Percentiles rank a stretch among this genome's conserved stretches.
These are phyloP conservation scores for Lenwebbia sp. DNA, from an alignment of 345 rosid species.

Conservation along the genomic window DNA sequence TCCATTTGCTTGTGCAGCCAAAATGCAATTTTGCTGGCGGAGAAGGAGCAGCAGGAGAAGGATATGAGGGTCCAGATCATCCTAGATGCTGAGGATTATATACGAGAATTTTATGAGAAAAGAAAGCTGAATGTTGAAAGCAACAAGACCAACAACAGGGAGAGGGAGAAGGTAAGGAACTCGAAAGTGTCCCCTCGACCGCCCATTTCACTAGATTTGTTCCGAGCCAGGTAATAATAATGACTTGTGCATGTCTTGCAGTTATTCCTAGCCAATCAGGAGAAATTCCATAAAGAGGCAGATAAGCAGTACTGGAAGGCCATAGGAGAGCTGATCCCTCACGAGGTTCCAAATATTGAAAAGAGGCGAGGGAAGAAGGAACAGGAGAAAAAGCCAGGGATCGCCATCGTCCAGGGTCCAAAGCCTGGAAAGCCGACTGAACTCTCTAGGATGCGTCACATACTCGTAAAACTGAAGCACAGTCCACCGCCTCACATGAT, in stretches of 20 bases:
- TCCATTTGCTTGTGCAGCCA: constrained; percentile 25
- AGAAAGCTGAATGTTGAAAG: constrained; percentile 44
- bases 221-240: not conserved
- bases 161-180: constrained; percentile 50
- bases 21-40: constrained; percentile 53
- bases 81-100: constrained; percentile 53
- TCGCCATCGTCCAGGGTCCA: constrained; percentile 52
- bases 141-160: constrained; percentile 49
- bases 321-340: constrained; percentile 54
- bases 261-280: constrained; percentile 54
- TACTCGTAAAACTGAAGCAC: constrained; percentile 57
- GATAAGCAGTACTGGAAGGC: constrained; percentile 62
- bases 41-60: constrained; percentile 67
- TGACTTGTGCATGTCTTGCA: constrained; percentile 13
- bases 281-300: constrained; percentile 56
- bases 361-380: constrained; percentile 49
- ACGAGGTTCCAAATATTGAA: constrained; percentile 61
- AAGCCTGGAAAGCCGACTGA: constrained; percentile 76
- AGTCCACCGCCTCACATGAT: constrained; percentile 71
- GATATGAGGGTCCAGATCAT: constrained; percentile 53
- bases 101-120: constrained; percentile 51
- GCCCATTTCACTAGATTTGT: not conserved
- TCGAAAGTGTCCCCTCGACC: not conserved
- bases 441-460: constrained; percentile 59
- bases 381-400: constrained; percentile 39